A percentile compares a stretch with the other conserved stretches of the same genome.
Evolutionary conservation across 2,329 filamentous ascomycete species (phyloP).

Genomic region (Ascomycota sp.): DNA sequence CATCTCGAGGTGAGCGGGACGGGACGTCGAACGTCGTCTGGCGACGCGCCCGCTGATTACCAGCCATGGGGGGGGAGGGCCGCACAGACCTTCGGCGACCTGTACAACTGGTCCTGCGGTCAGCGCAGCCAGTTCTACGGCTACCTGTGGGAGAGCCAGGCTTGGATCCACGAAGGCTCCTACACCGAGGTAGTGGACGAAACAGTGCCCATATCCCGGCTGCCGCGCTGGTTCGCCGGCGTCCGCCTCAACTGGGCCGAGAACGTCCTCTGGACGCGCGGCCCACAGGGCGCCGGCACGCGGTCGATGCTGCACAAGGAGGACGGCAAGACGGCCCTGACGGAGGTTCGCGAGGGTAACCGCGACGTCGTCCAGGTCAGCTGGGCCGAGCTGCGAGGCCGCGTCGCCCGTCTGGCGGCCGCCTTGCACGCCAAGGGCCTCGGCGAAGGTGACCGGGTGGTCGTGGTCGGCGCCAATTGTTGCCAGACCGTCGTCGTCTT

Average conservation of each 20-base stretch:
- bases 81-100: slow-evolving; percentile 38
- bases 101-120: slow-evolving; percentile 46
- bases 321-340: slow-evolving; percentile 46
- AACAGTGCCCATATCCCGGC: slow-evolving; percentile 40
- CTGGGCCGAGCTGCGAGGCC: slow-evolving; percentile 41
- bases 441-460: slow-evolving; percentile 47
- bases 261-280: slow-evolving; percentile 46
- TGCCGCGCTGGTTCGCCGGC: slow-evolving; percentile 60
- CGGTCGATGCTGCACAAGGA: slow-evolving; percentile 40
- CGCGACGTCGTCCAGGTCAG: slow-evolving; percentile 32
- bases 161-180: slow-evolving; percentile 39
- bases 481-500: slow-evolving; percentile 52
- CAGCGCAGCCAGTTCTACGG: slow-evolving; percentile 42
- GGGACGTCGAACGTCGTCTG: not conserved
- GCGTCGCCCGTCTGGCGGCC: slow-evolving; percentile 35
- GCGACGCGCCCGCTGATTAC: not conserved
- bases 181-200: slow-evolving; percentile 45
- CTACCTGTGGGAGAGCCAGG: slow-evolving; percentile 35
- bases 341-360: slow-evolving; percentile 48
- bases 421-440: slow-evolving; percentile 47
- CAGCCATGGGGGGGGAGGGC: not conserved
- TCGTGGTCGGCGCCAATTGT: slow-evolving; percentile 52
- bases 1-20: slow-evolving; percentile 24
- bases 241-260: slow-evolving; percentile 57
- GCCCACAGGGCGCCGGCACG: slow-evolving; percentile 17